Base-by-base conservation (phyloP, 352 stramenopile genomes). In the Phytophthora agathidicida region DNA sequence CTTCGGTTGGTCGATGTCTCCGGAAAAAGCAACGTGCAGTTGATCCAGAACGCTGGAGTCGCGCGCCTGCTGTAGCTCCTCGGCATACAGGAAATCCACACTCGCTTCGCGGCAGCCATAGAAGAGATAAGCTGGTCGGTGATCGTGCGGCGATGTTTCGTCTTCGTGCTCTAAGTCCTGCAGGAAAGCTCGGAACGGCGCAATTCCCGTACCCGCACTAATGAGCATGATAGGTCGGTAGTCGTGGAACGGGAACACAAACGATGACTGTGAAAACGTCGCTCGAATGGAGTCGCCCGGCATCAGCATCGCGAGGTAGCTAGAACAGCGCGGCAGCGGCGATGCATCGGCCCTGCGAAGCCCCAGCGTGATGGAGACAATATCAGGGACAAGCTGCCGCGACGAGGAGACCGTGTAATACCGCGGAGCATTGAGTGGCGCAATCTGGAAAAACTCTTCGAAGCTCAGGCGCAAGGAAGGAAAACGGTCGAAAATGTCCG, bases 331-430 rank as follows among this genome's bases (percentile, higher is more conserved):
- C 27, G 82, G 82, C n/a, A 76, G 62, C 7, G 86, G 80, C 62
- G 87, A 68, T 1, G 51, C 16, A 23, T 75, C 68, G 24, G 75
- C 65, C 46, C 86, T 69, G 10, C 82, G 80, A 27, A 91, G 57
- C 3, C 84, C 84, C 9, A 95, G 72, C 7, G 86, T 92, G 47
- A 95, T 82, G 17, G 83, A 88, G 26, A 92, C 71, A 1, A 53
- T 73, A 23, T 90, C 60, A 1, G 75, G 77, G 23, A 68, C 65
- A 38, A 80, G 76, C n/a, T 65, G 66, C 7, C 83, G 71, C 38
- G 86, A 95, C 2, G 86, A 95, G 24, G 86, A 93, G 10, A 95
- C 73, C 6, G 84, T 94, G 73, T 95, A 95, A 51, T 93, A 92
- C 9, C 86, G 73, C 14, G 83, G 73, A 0, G 77, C 65, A 53